phyloP scores from a whole-genome alignment of 257 asterid species.

The Solanum stenotomum region DNA sequence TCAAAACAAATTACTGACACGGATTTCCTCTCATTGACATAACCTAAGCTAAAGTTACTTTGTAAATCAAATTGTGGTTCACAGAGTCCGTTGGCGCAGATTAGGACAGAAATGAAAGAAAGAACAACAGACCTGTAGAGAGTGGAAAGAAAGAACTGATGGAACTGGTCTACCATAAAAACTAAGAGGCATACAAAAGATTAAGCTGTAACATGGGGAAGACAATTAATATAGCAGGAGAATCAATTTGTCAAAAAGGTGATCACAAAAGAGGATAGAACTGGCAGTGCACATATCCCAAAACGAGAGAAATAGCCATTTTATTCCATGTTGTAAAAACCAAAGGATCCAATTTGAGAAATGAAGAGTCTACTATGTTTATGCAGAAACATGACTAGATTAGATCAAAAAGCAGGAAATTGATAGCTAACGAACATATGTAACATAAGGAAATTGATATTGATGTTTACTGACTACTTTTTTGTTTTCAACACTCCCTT shows the following conservation, averaged over 20 bases:
- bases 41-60: not conserved
- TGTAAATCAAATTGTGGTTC: not conserved
- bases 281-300: not conserved
- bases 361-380: not conserved
- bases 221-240: not conserved
- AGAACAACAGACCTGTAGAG: not conserved
- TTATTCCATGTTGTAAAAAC: not conserved
- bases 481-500: not conserved
- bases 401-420: not conserved
- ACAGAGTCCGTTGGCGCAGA: not conserved
- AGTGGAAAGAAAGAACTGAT: not conserved
- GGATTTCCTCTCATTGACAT: not conserved
- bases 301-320: not conserved
- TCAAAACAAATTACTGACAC: not conserved
- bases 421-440: not conserved
- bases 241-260: not conserved
- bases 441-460: not conserved
- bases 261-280: not conserved
- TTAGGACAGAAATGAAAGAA: not conserved
- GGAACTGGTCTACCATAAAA: not conserved
- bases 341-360: not conserved
- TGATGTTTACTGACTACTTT: constrained; percentile 1
- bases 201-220: not conserved
- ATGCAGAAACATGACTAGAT: not conserved
- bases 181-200: not conserved